A percentile compares a stretch with the other conserved stretches of the same genome.
Evolutionary conservation across 2,329 filamentous ascomycete genomes (phyloP).

Genomic region (Gnomoniopsis sp.): DNA sequence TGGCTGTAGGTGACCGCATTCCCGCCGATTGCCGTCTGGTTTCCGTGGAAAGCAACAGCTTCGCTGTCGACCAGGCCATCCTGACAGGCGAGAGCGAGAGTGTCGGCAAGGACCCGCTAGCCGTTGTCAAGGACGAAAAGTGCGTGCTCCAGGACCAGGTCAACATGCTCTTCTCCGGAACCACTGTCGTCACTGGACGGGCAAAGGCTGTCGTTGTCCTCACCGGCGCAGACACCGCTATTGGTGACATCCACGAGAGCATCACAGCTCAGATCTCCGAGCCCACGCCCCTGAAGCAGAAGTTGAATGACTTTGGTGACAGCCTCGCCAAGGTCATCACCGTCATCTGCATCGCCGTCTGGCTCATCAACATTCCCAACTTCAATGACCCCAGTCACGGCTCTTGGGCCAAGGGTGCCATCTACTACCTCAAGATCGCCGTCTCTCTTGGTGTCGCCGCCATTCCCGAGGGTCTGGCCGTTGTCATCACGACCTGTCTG

Average conservation of each 20-base stretch:
- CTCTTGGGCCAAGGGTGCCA: constrained; percentile 92
- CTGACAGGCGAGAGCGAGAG: constrained; percentile 97
- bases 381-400: constrained; percentile 94
- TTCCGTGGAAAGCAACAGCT: constrained; percentile 93
- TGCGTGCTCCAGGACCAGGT: constrained; percentile 96
- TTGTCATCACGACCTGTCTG: constrained; percentile 98
- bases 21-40: constrained; percentile 92
- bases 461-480: constrained; percentile 94
- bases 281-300: constrained; percentile 95
- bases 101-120: constrained; percentile 74
- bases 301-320: constrained; percentile 97
- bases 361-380: constrained; percentile 97
- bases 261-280: constrained; percentile 98
- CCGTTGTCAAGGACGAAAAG: constrained; percentile 68
- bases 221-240: constrained; percentile 87
- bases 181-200: constrained; percentile 91
- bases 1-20: constrained; percentile 87
- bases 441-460: constrained; percentile 97
- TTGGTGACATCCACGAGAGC: constrained; percentile 98
- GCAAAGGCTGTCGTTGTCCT: constrained; percentile 87
- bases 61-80: constrained; percentile 94
- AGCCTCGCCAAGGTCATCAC: constrained; percentile 96
- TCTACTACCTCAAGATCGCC: constrained; percentile 99
- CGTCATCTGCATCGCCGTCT: constrained; percentile 91
- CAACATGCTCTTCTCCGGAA: constrained; percentile 98